Evolutionary conservation across 1,284 basidiomycete genomes (phyloP).

Genomic region (Malassezia japonica): DNA sequence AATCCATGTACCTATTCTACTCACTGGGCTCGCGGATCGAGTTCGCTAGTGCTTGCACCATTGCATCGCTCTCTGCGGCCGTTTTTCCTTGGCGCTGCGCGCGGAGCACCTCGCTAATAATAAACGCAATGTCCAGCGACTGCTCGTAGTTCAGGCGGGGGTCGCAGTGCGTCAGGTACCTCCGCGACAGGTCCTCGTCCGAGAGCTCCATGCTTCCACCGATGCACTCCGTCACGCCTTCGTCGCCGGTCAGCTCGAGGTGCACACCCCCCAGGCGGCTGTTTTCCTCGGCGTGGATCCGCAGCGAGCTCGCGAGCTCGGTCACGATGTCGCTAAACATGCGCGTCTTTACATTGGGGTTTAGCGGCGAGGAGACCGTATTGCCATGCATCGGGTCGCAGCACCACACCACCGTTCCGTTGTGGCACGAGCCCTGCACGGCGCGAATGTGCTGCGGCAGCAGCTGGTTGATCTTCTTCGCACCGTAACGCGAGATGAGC

Average conservation of each 20-base stretch:
- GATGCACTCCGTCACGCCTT: slow-evolving; percentile 66
- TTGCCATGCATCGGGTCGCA: slow-evolving; percentile 98
- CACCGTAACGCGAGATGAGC: slow-evolving; percentile 86
- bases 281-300: slow-evolving; percentile 52
- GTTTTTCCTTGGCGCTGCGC: slow-evolving; percentile 26
- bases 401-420: slow-evolving; percentile 70
- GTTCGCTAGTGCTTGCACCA: slow-evolving; percentile 1
- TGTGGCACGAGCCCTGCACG: slow-evolving; percentile 67
- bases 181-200: slow-evolving; percentile 53
- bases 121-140: slow-evolving; percentile 49
- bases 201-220: slow-evolving; percentile 56
- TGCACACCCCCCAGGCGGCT: slow-evolving; percentile 84
- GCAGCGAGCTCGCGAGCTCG: slow-evolving; percentile 72
- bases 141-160: slow-evolving; percentile 55
- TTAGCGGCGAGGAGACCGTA: slow-evolving; percentile 36
- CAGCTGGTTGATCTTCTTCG: slow-evolving; percentile 60
- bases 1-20: not conserved
- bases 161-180: slow-evolving; percentile 50
- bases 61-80: not conserved
- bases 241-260: slow-evolving; percentile 89
- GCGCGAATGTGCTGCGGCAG: slow-evolving; percentile 74
- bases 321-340: slow-evolving; percentile 81
- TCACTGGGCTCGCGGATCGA: not conserved
- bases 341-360: slow-evolving; percentile 56
- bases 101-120: slow-evolving; percentile 37